A percentile compares a stretch with the other conserved stretches of the same genome.
phyloP scores from a whole-genome alignment of 2,329 filamentous ascomycete species.

The Aureobasidium sp. region DNA sequence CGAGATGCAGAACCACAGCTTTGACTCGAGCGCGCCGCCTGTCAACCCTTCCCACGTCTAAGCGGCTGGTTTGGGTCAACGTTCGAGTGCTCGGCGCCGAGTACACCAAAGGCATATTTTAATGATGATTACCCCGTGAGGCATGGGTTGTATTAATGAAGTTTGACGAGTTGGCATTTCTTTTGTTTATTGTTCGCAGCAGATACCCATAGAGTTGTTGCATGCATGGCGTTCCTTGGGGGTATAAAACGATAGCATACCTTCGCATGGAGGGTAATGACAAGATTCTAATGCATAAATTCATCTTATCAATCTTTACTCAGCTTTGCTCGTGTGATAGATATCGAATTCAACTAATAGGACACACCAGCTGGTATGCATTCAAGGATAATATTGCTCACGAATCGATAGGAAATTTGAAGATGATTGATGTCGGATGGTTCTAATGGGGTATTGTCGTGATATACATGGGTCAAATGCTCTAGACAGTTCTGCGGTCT shows the following conservation, averaged over 20 bases:
- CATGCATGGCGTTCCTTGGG: conserved; percentile 3
- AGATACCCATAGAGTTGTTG: conserved; percentile 11
- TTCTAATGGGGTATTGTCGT: conserved; percentile 29
- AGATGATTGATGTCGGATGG: not conserved
- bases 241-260: not conserved
- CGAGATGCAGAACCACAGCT: not conserved
- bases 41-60: conserved; percentile 2
- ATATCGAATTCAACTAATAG: not conserved
- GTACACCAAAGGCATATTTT: not conserved
- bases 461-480: not conserved
- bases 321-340: not conserved
- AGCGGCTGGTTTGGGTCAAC: not conserved
- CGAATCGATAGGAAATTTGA: not conserved
- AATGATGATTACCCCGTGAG: not conserved
- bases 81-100: not conserved
- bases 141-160: not conserved
- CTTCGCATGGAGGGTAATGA: not conserved
- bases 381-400: not conserved
- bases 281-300: not conserved
- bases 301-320: not conserved
- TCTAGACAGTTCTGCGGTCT: conserved; percentile 81
- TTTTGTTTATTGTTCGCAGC: conserved; percentile 7
- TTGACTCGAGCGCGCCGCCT: not conserved
- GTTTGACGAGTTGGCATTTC: not conserved
- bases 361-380: not conserved